Evolutionary conservation across 495 filamentous ascomycete species (phyloP).

Genomic region (Platismatia glauca): DNA sequence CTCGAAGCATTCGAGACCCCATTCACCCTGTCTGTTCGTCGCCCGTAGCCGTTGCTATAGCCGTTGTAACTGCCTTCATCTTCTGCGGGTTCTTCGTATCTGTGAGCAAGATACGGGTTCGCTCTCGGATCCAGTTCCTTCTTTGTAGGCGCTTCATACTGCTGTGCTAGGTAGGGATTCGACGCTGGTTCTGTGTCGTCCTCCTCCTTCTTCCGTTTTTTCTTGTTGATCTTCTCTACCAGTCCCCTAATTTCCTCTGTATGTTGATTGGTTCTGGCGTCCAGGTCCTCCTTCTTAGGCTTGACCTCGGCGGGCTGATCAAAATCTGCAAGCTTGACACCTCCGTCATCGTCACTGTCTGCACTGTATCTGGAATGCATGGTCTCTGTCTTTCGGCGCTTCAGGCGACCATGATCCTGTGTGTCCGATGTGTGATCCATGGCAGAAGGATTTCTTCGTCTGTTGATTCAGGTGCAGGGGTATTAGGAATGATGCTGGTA

Average conservation of each 20-base stretch:
- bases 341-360: conserved; percentile 32
- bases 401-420: conserved; percentile 36
- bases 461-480: not conserved
- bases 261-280: not conserved
- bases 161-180: conserved; percentile 7
- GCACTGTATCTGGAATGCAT: conserved; percentile 24
- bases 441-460: not conserved
- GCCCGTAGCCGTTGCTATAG: conserved; percentile 36
- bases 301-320: conserved; percentile 12
- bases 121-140: conserved; percentile 43
- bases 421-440: conserved; percentile 29
- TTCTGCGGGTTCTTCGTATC: conserved; percentile 48
- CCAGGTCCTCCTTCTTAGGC: not conserved
- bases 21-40: conserved; percentile 17
- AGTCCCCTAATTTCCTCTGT: not conserved
- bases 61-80: conserved; percentile 23
- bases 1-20: conserved; percentile 35
- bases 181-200: not conserved
- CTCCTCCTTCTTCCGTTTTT: conserved; percentile 6
- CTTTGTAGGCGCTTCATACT: conserved; percentile 22
- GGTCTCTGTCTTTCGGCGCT: conserved; percentile 38
- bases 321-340: conserved; percentile 26
- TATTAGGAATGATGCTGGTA: no score
- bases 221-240: not conserved
- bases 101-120: conserved; percentile 90